Evolutionary conservation across 2,329 filamentous ascomycete genomes (phyloP).

Genomic region (Talaromyces sp.): DNA sequence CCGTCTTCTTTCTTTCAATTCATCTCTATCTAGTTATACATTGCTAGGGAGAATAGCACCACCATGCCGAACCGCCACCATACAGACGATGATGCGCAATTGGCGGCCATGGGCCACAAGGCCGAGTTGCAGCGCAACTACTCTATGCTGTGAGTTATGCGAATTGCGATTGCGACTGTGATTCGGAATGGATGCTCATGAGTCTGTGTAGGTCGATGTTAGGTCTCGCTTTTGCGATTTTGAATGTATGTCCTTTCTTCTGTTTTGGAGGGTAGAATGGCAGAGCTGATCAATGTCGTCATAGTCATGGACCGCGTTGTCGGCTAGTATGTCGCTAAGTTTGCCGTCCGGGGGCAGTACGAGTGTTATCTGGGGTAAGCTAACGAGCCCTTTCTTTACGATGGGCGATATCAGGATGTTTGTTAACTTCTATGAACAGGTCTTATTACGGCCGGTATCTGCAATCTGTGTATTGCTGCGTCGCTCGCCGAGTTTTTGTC

Average conservation of each 20-base stretch:
- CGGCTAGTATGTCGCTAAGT: slow-evolving; percentile 56
- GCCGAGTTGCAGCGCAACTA: slow-evolving; percentile 58
- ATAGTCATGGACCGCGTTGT: slow-evolving; percentile 59
- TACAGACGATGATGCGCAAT: slow-evolving; percentile 46
- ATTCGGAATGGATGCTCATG: not conserved
- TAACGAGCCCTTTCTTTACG: not conserved
- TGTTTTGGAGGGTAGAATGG: not conserved
- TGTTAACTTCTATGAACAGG: slow-evolving; percentile 23
- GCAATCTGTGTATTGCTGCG: slow-evolving; percentile 66
- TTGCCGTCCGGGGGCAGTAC: slow-evolving; percentile 68
- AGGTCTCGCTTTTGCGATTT: slow-evolving; percentile 59
- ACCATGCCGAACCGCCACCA: slow-evolving; percentile 21
- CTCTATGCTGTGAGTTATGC: slow-evolving; percentile 43
- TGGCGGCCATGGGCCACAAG: slow-evolving; percentile 57
- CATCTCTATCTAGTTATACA: not conserved
- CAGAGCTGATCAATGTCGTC: not conserved
- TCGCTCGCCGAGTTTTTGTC: slow-evolving; percentile 69
- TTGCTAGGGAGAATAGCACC: not conserved
- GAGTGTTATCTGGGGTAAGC: slow-evolving; percentile 68
- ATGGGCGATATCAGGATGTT: too few relatives aligned
- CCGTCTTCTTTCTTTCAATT: not conserved
- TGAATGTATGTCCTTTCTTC: slow-evolving; percentile 45
- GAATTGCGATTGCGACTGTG: not conserved
- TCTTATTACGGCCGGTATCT: slow-evolving; percentile 59
- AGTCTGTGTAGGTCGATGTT: slow-evolving; percentile 50